These are phyloP conservation scores for Lasiosphaeria miniovina DNA, from an alignment of 495 filamentous ascomycete genomes.

Conservation along the genomic window DNA sequence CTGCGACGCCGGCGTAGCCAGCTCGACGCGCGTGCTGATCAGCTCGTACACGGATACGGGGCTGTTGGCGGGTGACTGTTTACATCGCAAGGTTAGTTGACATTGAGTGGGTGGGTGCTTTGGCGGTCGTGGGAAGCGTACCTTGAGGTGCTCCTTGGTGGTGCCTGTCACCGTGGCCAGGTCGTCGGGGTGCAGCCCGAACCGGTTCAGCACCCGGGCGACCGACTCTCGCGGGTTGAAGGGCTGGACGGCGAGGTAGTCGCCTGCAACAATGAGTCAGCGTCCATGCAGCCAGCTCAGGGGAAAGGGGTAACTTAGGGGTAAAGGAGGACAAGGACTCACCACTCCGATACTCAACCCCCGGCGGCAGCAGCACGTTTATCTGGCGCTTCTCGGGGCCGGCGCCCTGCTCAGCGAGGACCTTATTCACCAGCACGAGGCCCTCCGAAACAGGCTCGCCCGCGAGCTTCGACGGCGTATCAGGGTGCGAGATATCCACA, in stretches of 20 bases:
- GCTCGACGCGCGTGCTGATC: constrained; percentile 61
- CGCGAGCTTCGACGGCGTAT: constrained; percentile 20
- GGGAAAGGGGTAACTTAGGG: not conserved
- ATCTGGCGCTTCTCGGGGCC: constrained; percentile 58
- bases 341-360: constrained; percentile 58
- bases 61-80: constrained; percentile 47
- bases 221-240: constrained; percentile 56
- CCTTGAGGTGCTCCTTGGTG: constrained; percentile 25
- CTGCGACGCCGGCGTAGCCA: constrained; percentile 58
- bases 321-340: not conserved
- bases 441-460: constrained; percentile 20
- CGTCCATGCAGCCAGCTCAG: not conserved
- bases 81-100: constrained; percentile 10
- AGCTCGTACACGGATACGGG: constrained; percentile 56
- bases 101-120: no score
- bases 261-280: constrained; percentile 22
- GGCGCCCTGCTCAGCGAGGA: constrained; percentile 47
- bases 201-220: constrained; percentile 32
- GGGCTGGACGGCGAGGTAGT: constrained; percentile 64
- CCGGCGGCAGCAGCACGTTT: constrained; percentile 56
- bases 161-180: constrained; percentile 24
- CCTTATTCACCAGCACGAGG: constrained; percentile 50
- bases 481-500: constrained; percentile 13
- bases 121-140: no score
- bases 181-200: constrained; percentile 53